phyloP scores from a whole-genome alignment of 2,329 filamentous ascomycete species.

The Sordariomycetes sp. region DNA sequence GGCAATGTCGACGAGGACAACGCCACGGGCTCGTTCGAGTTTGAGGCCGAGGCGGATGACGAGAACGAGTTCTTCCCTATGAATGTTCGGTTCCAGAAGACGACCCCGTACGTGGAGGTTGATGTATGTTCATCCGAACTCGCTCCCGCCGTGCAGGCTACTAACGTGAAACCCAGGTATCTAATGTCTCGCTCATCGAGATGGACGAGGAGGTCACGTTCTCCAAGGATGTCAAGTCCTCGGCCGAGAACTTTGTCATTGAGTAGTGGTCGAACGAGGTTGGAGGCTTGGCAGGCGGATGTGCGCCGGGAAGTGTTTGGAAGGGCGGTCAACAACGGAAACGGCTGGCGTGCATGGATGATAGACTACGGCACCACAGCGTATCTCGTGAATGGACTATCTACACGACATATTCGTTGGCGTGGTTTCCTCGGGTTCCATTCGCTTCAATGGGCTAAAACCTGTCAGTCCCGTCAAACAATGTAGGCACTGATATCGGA shows the following conservation, averaged over 20 bases:
- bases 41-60: constrained; percentile 77
- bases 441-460: background rate
- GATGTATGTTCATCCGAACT: constrained; percentile 55
- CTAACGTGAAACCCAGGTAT: constrained; percentile 36
- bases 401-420: background rate
- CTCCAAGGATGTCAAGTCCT: constrained; percentile 70
- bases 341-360: background rate
- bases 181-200: constrained; percentile 59
- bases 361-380: background rate
- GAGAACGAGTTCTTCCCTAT: constrained; percentile 98
- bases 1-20: constrained; percentile 78
- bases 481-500: background rate
- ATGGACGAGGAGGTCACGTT: constrained; percentile 72
- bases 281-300: background rate
- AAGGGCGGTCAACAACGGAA: background rate
- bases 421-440: background rate
- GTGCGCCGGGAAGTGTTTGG: background rate
- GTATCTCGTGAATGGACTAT: background rate
- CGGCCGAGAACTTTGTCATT: constrained; percentile 66
- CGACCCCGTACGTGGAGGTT: constrained; percentile 78
- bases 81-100: constrained; percentile 81
- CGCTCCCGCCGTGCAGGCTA: constrained; percentile 1
- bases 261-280: constrained; percentile 37
- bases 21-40: constrained; percentile 81
- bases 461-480: background rate